Evolutionary conservation across 495 filamentous ascomycete species (phyloP).

Genomic region (Penicillium salamii): DNA sequence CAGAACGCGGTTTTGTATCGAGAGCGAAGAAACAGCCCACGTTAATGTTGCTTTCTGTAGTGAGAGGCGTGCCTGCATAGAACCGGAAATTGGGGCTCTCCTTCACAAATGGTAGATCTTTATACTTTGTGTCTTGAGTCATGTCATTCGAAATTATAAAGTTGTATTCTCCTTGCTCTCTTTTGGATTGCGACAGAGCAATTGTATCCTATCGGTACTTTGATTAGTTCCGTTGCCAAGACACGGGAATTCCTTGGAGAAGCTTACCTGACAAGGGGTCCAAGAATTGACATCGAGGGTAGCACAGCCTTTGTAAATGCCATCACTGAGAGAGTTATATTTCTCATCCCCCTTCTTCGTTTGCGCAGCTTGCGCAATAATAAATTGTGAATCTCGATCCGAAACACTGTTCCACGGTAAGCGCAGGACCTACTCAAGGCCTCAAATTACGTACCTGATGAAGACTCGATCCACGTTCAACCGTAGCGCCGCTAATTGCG

Average conservation of each 20-base stretch:
- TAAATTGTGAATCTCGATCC: slow-evolving; percentile 55
- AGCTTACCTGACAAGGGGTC: slow-evolving; percentile 41
- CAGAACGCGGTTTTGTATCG: slow-evolving; percentile 43
- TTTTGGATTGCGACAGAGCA: slow-evolving; percentile 34
- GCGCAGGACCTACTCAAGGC: slow-evolving; percentile 1
- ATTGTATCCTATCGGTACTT: slow-evolving; percentile 19
- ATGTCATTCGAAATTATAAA: slow-evolving; percentile 44
- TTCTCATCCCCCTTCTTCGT: slow-evolving; percentile 32
- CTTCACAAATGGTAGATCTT: slow-evolving; percentile 38
- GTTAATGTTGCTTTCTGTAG: slow-evolving; percentile 63
- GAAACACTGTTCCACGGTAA: slow-evolving; percentile 42
- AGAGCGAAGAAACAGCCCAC: slow-evolving; percentile 69
- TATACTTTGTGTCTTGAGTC: slow-evolving; percentile 38
- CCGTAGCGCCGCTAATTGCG: slow-evolving; percentile 48
- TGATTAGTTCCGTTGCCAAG: not conserved
- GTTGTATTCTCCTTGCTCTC: slow-evolving; percentile 16
- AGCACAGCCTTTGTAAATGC: slow-evolving; percentile 43
- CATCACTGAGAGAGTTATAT: slow-evolving; percentile 36
- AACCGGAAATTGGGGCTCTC: slow-evolving; percentile 41
- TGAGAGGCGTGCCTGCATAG: slow-evolving; percentile 52
- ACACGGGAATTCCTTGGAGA: not conserved
- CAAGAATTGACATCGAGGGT: slow-evolving; percentile 38
- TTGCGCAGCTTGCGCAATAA: slow-evolving; percentile 53
- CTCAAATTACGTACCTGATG: slow-evolving; percentile 28
- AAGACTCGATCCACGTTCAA: slow-evolving; percentile 46